Evolutionary conservation across 192 early-diverging fungal genomes (phyloP).

Genomic region (Backusella psychrophila): DNA sequence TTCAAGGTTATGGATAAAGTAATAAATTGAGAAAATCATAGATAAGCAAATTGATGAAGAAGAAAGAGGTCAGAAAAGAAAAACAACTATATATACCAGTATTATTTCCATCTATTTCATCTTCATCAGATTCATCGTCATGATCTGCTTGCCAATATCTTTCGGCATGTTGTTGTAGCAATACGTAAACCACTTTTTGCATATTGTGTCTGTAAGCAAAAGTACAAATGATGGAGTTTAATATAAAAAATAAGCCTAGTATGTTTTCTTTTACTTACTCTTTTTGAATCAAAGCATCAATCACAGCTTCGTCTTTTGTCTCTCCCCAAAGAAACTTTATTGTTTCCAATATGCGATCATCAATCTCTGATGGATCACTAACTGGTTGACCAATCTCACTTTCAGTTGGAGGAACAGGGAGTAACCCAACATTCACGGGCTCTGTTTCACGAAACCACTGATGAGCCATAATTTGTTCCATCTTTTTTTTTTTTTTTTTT

Average conservation of each 20-base stretch:
- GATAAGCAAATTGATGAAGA: not conserved
- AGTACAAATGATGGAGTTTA: not conserved
- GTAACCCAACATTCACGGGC: constrained; percentile 18
- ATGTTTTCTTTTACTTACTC: constrained; percentile 17
- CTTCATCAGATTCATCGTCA: constrained; percentile 25
- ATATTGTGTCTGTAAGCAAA: constrained; percentile 30
- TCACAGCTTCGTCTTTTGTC: constrained; percentile 22
- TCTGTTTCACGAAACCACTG: constrained; percentile 47
- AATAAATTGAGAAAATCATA: not conserved
- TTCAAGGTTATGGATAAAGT: not conserved
- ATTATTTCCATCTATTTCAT: constrained; percentile 5
- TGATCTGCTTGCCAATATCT: constrained; percentile 37
- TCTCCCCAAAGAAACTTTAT: constrained; percentile 40
- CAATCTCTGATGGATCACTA: constrained; percentile 25
- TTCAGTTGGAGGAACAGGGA: constrained; percentile 35
- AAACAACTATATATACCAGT: not conserved
- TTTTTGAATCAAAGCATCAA: constrained; percentile 29
- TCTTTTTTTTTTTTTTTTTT: constrained; percentile 36
- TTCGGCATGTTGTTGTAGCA: constrained; percentile 34
- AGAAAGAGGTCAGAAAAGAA: not conserved
- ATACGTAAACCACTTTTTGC: constrained; percentile 40
- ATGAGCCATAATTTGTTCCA: constrained; percentile 48
- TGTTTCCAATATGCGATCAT: constrained; percentile 35
- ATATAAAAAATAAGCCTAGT: not conserved
- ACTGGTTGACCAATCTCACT: constrained; percentile 33